Base-by-base conservation (phyloP, 768 basidiomycete genomes). In the Suillus sp. region DNA sequence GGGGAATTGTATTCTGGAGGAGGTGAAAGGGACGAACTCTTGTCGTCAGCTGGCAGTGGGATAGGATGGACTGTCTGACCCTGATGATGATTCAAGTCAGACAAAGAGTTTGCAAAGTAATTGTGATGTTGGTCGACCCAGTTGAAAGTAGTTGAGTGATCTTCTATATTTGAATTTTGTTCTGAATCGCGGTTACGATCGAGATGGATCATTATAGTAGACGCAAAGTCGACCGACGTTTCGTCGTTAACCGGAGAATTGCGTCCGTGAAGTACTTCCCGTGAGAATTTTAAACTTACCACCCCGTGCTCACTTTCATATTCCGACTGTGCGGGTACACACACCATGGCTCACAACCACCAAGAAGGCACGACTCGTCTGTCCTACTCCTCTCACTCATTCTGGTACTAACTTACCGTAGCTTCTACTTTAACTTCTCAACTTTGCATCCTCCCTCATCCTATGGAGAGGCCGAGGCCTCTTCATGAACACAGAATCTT, bases 391-490 rank as follows among this genome's bases (percentile, higher is more conserved):
- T n/a, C n/a, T n/a, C n/a, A n/a, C n/a, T n/a, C n/a, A n/a, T n/a
- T n/a, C n/a, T 34, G 32, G 32, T 34, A 34, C 7, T 7, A 7
- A 34, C 32, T n/a, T n/a, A n/a, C n/a, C n/a, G n/a, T n/a, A 96
- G 95, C 82, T 93, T 50, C 84, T 97, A 20, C 84, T 95, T n/a
- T 96, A 98, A 80, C 75, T 89, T 59, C 86, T 98, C 69, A 96
- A 96, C 76, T 95, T 97, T 60, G 87, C 93, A 6, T 92, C 93
- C 3, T 95, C 95, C 2, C 81, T 99, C 55, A 97, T 97, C 94
- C 92, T 98, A 66, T 99, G 95, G 94, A 99, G 99, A 75, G 95
- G 91, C 13, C 80, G 99, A 53, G 91, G 93, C 25, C 82, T 98
- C n/a, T 68, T 93, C 59, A 92, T 93, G 64, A 97, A 97, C 76